Percentiles rank a stretch among this genome's conserved stretches.
These are phyloP conservation scores for Stagonosporopsis tanaceti DNA, from an alignment of 2,329 filamentous ascomycete species.

Conservation along the genomic window DNA sequence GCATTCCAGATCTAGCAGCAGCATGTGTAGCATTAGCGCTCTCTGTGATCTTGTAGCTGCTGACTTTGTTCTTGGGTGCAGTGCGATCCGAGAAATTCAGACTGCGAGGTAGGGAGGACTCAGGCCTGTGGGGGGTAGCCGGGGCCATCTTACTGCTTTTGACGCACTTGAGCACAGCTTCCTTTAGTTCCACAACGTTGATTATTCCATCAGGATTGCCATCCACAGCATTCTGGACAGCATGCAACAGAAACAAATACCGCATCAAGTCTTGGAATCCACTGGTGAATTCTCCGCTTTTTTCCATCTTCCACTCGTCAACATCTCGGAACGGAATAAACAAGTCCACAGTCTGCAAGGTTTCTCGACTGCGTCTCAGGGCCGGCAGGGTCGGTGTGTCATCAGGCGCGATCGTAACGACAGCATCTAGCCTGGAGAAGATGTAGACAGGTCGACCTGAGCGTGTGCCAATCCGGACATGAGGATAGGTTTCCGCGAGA, in stretches of 20 bases:
- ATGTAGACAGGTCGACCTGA: background rate
- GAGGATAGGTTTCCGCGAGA: background rate
- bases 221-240: background rate
- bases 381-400: background rate
- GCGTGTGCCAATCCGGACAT: background rate
- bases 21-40: too few species aligned
- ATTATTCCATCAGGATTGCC: background rate
- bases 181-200: background rate
- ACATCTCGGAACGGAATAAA: background rate
- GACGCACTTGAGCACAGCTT: background rate
- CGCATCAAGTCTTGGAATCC: background rate
- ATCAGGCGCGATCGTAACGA: background rate
- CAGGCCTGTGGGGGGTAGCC: background rate
- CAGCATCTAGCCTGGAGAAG: background rate
- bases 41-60: too few species aligned
- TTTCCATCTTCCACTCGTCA: background rate
- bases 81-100: too few species aligned
- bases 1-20: too few species aligned
- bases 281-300: background rate
- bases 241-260: background rate
- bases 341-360: background rate
- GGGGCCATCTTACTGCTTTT: background rate
- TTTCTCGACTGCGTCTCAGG: background rate
- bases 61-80: too few species aligned
- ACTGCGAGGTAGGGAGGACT: background rate